A percentile compares a stretch with the other conserved stretches of the same genome.
These are phyloP conservation scores for Diplocarpon mali DNA, from an alignment of 2,329 filamentous ascomycete species.

Conservation along the genomic window DNA sequence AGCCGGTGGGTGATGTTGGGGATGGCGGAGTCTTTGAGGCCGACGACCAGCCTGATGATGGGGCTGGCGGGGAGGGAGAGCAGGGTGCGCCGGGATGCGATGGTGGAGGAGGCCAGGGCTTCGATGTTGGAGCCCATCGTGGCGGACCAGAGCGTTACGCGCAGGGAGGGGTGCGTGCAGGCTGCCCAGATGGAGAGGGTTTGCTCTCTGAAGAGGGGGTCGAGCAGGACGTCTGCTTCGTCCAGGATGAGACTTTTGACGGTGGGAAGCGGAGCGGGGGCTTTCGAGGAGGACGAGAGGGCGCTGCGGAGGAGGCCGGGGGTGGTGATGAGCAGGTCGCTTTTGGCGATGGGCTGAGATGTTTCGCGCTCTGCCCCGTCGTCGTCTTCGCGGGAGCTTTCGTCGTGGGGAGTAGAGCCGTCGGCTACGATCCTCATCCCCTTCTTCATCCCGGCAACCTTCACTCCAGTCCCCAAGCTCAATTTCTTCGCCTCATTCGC, in stretches of 20 bases:
- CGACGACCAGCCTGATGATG: conserved; percentile 81
- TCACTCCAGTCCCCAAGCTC: conserved; percentile 63
- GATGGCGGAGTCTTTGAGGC: conserved; percentile 88
- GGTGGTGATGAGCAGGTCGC: conserved; percentile 72
- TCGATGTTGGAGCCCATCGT: conserved; percentile 95
- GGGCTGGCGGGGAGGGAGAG: conserved; percentile 29
- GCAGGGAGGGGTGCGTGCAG: conserved; percentile 58
- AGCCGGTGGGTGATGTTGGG: conserved; percentile 86
- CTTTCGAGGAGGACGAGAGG: conserved; percentile 37
- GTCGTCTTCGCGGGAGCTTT: conserved; percentile 27
- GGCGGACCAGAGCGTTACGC: conserved; percentile 83
- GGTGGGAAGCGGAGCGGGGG: conserved; percentile 44
- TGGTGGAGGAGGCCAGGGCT: conserved; percentile 58
- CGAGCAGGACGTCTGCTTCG: conserved; percentile 89
- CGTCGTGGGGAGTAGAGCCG: conserved; percentile 25
- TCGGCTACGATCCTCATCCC: conserved; percentile 56
- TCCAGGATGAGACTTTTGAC: conserved; percentile 73
- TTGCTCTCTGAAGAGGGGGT: conserved; percentile 81
- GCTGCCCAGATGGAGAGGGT: conserved; percentile 76
- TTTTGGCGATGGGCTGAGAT: conserved; percentile 48
- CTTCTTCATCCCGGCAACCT: conserved; percentile 73
- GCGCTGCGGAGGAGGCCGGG: conserved; percentile 70
- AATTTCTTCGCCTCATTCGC: conserved; percentile 81
- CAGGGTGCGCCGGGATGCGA: conserved; percentile 40
- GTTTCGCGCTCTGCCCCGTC: conserved; percentile 31